These are phyloP conservation scores for Colletotrichum horii DNA, from an alignment of 2,329 filamentous ascomycete species.

Conservation along the genomic window DNA sequence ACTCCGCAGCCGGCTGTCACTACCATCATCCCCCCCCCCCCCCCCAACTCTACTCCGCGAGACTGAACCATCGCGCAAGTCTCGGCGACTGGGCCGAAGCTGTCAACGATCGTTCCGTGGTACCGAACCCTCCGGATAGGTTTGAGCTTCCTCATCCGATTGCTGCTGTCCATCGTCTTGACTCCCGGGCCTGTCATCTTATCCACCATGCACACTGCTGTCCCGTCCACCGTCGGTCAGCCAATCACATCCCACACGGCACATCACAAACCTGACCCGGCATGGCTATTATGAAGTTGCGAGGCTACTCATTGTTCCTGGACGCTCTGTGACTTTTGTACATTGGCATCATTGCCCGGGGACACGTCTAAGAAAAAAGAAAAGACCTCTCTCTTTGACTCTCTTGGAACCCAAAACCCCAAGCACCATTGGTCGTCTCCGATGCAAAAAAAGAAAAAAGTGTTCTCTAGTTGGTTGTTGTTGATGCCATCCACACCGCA, in stretches of 20 bases:
- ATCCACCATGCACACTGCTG: background rate
- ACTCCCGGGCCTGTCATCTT: background rate
- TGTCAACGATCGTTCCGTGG: background rate
- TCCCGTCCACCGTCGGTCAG: background rate
- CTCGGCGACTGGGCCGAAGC: background rate
- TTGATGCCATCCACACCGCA: background rate
- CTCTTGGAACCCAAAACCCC: conserved; percentile 15
- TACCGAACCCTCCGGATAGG: background rate
- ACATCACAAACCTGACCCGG: background rate
- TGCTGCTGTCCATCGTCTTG: background rate
- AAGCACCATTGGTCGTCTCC: conserved; percentile 14
- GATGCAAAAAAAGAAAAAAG: conserved; percentile 22
- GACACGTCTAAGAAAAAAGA: conserved; percentile 23
- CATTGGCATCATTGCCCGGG: conserved; percentile 23
- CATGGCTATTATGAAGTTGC: conserved; percentile 10
- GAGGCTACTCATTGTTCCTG: conserved; percentile 23
- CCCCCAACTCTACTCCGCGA: background rate
- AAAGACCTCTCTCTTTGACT: background rate
- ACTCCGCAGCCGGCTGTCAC: background rate
- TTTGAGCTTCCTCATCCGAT: background rate
- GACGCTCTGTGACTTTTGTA: conserved; percentile 24
- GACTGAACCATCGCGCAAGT: background rate
- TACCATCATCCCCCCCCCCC: background rate
- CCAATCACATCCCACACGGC: background rate
- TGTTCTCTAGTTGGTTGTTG: conserved; percentile 16